Evolutionary conservation across 75 land plant species (phyloP).

Genomic region (Pseudotsuga menziesii): DNA sequence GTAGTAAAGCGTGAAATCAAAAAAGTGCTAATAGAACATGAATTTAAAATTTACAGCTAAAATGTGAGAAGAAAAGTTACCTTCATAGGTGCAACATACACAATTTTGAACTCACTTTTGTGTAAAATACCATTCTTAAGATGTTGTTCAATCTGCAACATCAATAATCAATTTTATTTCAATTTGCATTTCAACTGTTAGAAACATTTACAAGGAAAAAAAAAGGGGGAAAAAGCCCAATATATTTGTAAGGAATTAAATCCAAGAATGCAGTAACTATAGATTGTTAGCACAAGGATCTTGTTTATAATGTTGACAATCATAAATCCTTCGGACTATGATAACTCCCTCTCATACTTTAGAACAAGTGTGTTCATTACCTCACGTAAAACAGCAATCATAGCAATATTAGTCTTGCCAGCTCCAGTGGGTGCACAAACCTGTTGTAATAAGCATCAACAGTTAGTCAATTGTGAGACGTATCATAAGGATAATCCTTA

Average conservation of each 20-base stretch:
- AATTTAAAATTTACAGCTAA: background rate
- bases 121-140: conserved; percentile 88
- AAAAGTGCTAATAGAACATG: background rate
- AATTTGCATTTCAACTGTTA: background rate
- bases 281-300: background rate
- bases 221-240: background rate
- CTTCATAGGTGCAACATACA: conserved; percentile 99
- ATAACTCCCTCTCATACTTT: background rate
- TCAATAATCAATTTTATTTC: conserved; percentile 5
- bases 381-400: conserved; percentile 96
- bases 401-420: conserved; percentile 99
- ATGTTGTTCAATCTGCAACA: conserved; percentile 78
- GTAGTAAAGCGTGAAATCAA: conserved; percentile 3
- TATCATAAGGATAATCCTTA: conserved; percentile 3
- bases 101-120: conserved; percentile 93
- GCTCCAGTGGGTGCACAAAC: conserved; percentile 99
- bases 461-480: background rate
- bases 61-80: conserved; percentile 23
- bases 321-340: background rate
- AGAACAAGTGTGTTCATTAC: conserved; percentile 18
- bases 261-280: background rate
- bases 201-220: background rate
- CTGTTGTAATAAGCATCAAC: conserved; percentile 25
- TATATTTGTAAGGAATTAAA: background rate
- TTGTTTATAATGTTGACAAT: background rate